Conservation (phyloP, 2,329 filamentous ascomycete species). For the Ophiosphaerella korrae region DNA sequence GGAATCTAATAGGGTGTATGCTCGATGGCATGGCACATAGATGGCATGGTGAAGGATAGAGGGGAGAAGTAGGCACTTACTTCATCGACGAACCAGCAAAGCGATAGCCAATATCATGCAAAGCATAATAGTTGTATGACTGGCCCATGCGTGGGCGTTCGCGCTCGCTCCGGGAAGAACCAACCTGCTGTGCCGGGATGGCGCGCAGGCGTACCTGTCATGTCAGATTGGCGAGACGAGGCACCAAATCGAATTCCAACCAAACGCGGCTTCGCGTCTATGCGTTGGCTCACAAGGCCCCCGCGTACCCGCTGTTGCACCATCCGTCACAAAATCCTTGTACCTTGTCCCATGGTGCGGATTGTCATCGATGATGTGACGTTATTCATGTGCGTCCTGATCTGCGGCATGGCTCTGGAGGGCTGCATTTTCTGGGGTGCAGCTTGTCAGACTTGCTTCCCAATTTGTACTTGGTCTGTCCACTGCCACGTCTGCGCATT, state of each 20-base stretch:
- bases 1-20: no score
- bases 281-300: constrained; percentile 3
- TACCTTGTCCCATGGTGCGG: constrained; percentile 15
- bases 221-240: constrained; percentile 8
- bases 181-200: no score
- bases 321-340: constrained; percentile 21
- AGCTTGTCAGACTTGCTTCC: constrained; percentile 14
- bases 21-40: no score
- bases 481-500: not conserved
- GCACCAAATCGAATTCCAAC: constrained; percentile 1
- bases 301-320: constrained; percentile 11
- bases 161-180: not conserved
- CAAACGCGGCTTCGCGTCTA: constrained; percentile 1
- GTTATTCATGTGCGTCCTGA: constrained; percentile 10
- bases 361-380: constrained; percentile 2
- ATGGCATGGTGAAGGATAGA: no score
- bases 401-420: constrained; percentile 2
- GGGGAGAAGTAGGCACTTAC: no score
- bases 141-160: no score
- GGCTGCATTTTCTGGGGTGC: constrained; percentile 15
- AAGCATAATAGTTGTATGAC: not conserved
- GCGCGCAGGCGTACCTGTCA: not conserved
- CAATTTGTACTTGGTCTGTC: not conserved
- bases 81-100: no score
- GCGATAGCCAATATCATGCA: not conserved